Conservation (phyloP, 2,329 filamentous ascomycete genomes). For the Fusarium succisae region DNA sequence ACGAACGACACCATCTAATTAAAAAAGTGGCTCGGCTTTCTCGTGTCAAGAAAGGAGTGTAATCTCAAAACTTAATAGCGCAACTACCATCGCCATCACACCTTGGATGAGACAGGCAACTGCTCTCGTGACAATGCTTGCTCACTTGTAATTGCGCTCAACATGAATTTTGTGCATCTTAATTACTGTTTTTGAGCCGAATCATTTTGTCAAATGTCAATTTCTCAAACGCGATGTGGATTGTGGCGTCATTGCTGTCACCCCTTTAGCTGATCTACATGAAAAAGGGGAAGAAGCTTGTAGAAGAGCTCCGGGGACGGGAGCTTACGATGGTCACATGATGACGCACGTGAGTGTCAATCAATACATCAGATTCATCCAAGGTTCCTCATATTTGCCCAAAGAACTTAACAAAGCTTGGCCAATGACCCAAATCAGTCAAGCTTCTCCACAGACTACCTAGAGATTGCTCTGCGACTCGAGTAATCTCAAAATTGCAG, state of each 20-base stretch:
- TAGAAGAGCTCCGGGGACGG: not conserved
- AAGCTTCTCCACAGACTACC: not conserved
- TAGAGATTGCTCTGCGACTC: not conserved
- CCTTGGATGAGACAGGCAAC: constrained; percentile 30
- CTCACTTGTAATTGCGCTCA: constrained; percentile 16
- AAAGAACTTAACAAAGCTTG: not conserved
- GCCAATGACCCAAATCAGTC: not conserved
- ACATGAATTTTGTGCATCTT: constrained; percentile 7
- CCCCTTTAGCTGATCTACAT: constrained; percentile 6
- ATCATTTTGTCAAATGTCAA: not conserved
- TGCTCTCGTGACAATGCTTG: constrained; percentile 30
- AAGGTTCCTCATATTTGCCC: not conserved
- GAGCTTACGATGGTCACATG: constrained; percentile 3
- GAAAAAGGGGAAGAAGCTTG: constrained; percentile 14
- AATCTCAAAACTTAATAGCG: constrained; percentile 31
- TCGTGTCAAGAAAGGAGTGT: constrained; percentile 32
- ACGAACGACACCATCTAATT: constrained; percentile 32
- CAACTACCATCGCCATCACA: not conserved
- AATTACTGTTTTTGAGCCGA: constrained; percentile 3
- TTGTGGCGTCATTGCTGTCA: constrained; percentile 30
- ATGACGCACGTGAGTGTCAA: not conserved
- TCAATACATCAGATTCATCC: not conserved
- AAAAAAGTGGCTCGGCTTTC: constrained; percentile 35
- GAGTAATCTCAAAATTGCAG: not conserved
- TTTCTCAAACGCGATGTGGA: not conserved